These are phyloP conservation scores for Stenocarpella maydis DNA, from an alignment of 2,329 filamentous ascomycete species.

Conservation along the genomic window DNA sequence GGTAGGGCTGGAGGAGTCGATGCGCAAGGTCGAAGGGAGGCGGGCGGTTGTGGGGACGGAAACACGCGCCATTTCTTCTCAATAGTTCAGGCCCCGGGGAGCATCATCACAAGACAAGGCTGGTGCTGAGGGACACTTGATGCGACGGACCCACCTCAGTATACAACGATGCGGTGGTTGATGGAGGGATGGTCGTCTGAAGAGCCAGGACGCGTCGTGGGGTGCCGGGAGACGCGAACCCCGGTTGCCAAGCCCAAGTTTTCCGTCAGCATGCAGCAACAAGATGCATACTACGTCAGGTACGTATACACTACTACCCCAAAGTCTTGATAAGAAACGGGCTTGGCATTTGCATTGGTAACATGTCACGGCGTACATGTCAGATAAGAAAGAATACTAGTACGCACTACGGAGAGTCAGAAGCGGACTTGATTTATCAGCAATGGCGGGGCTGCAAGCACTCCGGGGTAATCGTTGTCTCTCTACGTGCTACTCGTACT, in stretches of 20 bases:
- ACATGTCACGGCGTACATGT: not conserved
- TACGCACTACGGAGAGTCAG: too few species aligned
- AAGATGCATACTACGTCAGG: not conserved
- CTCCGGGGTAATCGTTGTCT: not conserved
- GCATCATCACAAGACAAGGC: constrained; percentile 3
- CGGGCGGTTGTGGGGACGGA: constrained; percentile 76
- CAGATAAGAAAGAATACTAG: constrained; percentile 4
- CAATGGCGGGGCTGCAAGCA: constrained; percentile 1
- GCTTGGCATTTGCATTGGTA: constrained; percentile 17
- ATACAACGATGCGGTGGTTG: constrained; percentile 1
- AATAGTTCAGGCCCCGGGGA: not conserved
- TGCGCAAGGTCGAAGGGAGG: constrained; percentile 74
- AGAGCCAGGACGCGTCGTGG: constrained; percentile 3
- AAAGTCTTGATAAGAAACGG: not conserved
- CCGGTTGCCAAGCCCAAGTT: constrained; percentile 4
- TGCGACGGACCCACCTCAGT: not conserved
- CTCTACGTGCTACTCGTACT: not conserved
- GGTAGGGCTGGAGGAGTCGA: constrained; percentile 70
- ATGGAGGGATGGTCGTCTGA: not conserved
- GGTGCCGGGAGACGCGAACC: constrained; percentile 13
- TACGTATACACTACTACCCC: not conserved
- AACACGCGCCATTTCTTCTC: constrained; percentile 57
- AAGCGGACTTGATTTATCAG: constrained; percentile 17
- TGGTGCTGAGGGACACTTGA: not conserved
- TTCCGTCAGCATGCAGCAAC: not conserved